Base-by-base conservation (phyloP, 495 filamentous ascomycete genomes). In the Alectoria sarmentosa region DNA sequence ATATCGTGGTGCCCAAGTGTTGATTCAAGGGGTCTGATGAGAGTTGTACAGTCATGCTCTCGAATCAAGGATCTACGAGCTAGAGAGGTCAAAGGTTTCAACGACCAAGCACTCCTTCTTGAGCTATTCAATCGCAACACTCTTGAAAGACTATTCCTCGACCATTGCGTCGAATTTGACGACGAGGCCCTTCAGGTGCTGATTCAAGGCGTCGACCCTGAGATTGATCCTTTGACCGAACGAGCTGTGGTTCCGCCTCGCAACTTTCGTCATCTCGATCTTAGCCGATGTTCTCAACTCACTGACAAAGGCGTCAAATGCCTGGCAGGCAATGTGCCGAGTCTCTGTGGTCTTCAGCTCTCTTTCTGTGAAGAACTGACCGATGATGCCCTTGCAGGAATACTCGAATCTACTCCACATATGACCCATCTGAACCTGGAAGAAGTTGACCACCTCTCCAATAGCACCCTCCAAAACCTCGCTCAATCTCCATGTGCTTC, bases 341-440 rank as follows among this genome's bases (percentile, higher is more conserved):
- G 88, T 44, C 76, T 98, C 32, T 84, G 94, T 77, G 90, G 89
- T 15, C 80, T 98, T 8, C 89, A 91, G 68, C 78, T 98, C 28
- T 88, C 84, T 1, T 86, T 89, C 38, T 90, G 92, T 66, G 77
- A 75, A 8, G 77, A 79, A 32, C 73, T 98, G 32, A 90, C 86
- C 1, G 92, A 98, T 72, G 82, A 80, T 6, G 84, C 87, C 0
- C 78, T 98, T 26, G 82, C 80, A 11, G 82, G 85, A 1, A 80
- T 98, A 28, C 75, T 98, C 11, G 85, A 85, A 4, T 90, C 89
- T 0, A 81, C 86, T 1, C 89, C 90, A 2, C 77, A 80, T 6
- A 82, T 98, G 26, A 91, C 90, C 0, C 92, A 96, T 70, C 77
- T 98, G 56, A 94, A 98, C 64, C 73, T 98, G 1, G 94, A 98